Evolutionary conservation across 2,329 filamentous ascomycete species (phyloP), one percentile per base, ranked within the genome.

Genomic region (Xylariaceae sp.): DNA sequence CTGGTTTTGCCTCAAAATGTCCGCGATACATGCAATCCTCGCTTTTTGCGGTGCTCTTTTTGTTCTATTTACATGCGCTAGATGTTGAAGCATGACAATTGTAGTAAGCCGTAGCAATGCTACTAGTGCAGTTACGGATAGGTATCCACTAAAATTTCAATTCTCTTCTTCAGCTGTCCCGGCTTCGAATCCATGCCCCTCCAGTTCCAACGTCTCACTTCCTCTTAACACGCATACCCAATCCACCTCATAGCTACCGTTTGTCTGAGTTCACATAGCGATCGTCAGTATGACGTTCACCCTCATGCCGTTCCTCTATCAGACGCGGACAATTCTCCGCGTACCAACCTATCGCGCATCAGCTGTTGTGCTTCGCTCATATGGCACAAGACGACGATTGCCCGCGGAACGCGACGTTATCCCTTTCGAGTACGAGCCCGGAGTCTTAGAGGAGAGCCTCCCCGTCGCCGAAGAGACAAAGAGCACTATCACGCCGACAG

Each of bases 261-360:
- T n/a, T 42, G 9, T 42, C 37, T 13, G 37, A 42, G 8, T 42
- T 42, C 37, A 9, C 11, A 42, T 42, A 4, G 8, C 37, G 11
- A 42, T 42, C 37, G 30, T 23, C 51, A 60, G 30, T 18, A 83
- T 83, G 77, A 71, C 77, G 11, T 74, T 77, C 2, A 80, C 82
- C 5, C 72, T 85, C 11, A 74, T 86, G 3, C 85, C 87, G 0
- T 91, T 91, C 59, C 78, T 92, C 5, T 91, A 90, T 69, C 86
- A 89, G 64, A 91, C 88, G 4, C 77, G 81, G 60, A 90, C 88
- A 0, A 79, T 88, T 37, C 74, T 77, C 59, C 73, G 68, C 48
- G 51, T 61, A 47, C 52, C 74, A 64, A 69, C 74, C 37, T 67
- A 66, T 44, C 66, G 66, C 62, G 67, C 60, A 49, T 66, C 64